phyloP scores from a whole-genome alignment of 163 green algal genomes.

The Chlamydomonas reinhardtii region DNA sequence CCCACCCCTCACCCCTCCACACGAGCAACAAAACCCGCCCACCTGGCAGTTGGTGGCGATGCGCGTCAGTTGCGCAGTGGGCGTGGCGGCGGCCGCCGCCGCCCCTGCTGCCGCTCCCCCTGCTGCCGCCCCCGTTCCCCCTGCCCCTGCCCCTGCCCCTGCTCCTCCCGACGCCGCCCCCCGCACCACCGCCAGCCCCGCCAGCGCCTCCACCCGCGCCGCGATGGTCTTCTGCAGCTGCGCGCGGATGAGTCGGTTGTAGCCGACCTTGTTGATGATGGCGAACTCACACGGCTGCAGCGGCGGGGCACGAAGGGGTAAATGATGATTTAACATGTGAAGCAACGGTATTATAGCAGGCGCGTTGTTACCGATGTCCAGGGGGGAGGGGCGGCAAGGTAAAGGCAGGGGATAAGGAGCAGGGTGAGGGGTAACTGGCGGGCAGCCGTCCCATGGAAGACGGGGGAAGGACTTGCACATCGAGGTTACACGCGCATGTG shows the following conservation, averaged over 20 bases:
- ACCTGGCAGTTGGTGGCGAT: slow-evolving; percentile 43
- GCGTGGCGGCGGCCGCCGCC: too few relatives aligned
- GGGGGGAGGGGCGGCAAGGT: not conserved
- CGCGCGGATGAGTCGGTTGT: slow-evolving; percentile 52
- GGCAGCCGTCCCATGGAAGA: too few relatives aligned
- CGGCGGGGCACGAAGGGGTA: not conserved
- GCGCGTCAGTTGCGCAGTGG: not conserved
- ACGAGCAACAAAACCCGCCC: not conserved
- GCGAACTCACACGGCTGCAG: slow-evolving; percentile 45
- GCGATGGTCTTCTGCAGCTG: slow-evolving; percentile 45
- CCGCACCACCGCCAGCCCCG: too few relatives aligned
- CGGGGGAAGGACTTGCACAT: too few relatives aligned
- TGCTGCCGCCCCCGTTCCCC: too few relatives aligned
- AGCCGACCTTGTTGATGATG: slow-evolving; percentile 47
- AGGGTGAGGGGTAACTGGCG: not conserved
- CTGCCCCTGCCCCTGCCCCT: too few relatives aligned
- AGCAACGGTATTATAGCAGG: too few relatives aligned
- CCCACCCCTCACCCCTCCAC: not conserved
- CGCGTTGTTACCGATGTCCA: too few relatives aligned
- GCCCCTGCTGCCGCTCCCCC: too few relatives aligned
- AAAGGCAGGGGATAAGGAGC: not conserved
- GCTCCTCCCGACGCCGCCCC: too few relatives aligned
- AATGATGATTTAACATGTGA: too few relatives aligned
- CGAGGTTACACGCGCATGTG: too few relatives aligned
- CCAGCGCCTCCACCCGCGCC: slow-evolving; percentile 7